Evolutionary conservation across 148 eudicot genomes (phyloP), one percentile per base, ranked within the genome.

Genomic region (Fagopyrum tataricum): DNA sequence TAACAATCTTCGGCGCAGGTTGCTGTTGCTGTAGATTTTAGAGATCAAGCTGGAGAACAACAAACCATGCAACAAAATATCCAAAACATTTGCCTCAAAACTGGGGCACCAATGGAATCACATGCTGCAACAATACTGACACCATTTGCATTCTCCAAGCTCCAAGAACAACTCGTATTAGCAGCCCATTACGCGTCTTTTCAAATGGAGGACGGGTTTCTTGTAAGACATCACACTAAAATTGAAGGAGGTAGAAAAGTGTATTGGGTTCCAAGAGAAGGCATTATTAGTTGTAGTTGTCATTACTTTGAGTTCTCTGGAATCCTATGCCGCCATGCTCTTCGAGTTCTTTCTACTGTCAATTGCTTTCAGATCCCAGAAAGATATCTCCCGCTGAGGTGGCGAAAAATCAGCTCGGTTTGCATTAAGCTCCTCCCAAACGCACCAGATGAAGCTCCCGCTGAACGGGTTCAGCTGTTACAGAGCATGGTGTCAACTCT

Each of bases 91-190:
- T 86, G 87, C 87, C 79, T 94, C 48, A 94, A 89, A 82, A 94
- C 98, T 5, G 97, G 96, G 15, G 92, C 96, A 6, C 97, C 98
- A 14, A 94, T 91, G 98, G 98, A 94, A 83, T 87, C 98, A 49
- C 98, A 94, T 77, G 97, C 98, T 1, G 88, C 98, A 66, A 52
- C 88, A 59, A 73, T 91, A 67, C 89, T 94, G 11, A 94, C 97
- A 17, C 98, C 98, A 41, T 91, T 81, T 72, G 98, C 98, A 48
- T 94, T 94, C 77, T 87, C 93, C 42, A 94, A 88, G 87, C 93
- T 94, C 44, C 98, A 91, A 78, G 98, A 94, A 71, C 97, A 94
- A 58, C 88, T 94, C 21, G 87, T 94, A 68, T 73, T 84, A 81
- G 94, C 98, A 40, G 93, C 96, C 26, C 98, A 94, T 75, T 94